Evolutionary conservation across 2,329 filamentous ascomycete genomes (phyloP).

Genomic region (Hortaea werneckii): DNA sequence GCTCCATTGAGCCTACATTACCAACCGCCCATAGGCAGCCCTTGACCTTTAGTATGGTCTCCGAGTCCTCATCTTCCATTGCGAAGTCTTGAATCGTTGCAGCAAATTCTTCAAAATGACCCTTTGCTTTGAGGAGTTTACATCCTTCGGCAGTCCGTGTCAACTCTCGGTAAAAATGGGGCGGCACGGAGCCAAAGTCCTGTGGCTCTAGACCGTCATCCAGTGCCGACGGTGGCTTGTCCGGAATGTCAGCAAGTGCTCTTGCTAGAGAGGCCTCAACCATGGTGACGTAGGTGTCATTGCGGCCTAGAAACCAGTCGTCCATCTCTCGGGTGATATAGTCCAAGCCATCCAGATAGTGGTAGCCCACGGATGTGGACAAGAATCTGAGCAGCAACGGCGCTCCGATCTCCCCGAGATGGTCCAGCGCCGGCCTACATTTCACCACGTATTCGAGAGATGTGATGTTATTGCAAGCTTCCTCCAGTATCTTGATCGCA

Average conservation of each 20-base stretch:
- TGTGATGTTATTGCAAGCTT: conserved; percentile 85
- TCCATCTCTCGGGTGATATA: conserved; percentile 99
- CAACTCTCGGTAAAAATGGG: conserved; percentile 93
- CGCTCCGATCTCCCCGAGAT: conserved; percentile 91
- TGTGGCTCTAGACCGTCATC: conserved; percentile 38
- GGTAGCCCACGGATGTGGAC: conserved; percentile 92
- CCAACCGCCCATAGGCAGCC: conserved; percentile 96
- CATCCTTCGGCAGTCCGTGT: conserved; percentile 90
- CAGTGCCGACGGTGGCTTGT: conserved; percentile 38
- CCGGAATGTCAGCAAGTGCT: conserved; percentile 56
- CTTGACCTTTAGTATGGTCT: conserved; percentile 86
- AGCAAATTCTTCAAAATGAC: conserved; percentile 91
- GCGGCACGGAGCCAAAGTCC: conserved; percentile 61
- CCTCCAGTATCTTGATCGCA: conserved; percentile 92
- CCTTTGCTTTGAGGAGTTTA: conserved; percentile 78
- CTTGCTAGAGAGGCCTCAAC: conserved; percentile 93
- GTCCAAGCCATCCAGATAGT: conserved; percentile 91
- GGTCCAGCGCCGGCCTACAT: conserved; percentile 86
- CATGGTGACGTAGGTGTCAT: conserved; percentile 88
- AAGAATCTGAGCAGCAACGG: conserved; percentile 85
- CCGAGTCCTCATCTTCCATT: conserved; percentile 72
- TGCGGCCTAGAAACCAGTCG: conserved; percentile 95
- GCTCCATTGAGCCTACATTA: conserved; percentile 96
- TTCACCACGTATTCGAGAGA: conserved; percentile 94
- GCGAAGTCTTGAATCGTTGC: conserved; percentile 79